Conservation (phyloP, 2,329 filamentous ascomycete genomes). For the Lecanicillium sp. region DNA sequence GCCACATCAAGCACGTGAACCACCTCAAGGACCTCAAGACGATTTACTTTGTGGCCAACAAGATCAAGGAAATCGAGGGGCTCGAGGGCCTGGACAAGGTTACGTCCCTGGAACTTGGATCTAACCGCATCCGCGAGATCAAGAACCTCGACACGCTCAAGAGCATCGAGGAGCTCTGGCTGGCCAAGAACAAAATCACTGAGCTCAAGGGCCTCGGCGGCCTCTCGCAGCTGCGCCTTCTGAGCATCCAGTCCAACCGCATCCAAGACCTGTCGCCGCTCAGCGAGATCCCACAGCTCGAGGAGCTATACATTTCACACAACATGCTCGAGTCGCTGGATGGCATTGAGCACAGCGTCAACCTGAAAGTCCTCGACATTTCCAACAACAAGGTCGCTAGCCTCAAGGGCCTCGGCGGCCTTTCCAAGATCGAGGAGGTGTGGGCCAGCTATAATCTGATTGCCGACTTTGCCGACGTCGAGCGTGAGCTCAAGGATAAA, state of each 20-base stretch:
- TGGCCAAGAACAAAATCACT: constrained; percentile 95
- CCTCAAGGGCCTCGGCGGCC: constrained; percentile 61
- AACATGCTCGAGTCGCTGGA: constrained; percentile 76
- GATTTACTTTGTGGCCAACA: constrained; percentile 90
- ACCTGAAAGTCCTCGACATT: constrained; percentile 76
- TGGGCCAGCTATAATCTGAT: constrained; percentile 92
- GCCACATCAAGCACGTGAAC: constrained; percentile 85
- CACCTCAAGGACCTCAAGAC: constrained; percentile 74
- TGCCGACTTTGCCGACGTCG: constrained; percentile 72
- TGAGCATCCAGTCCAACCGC: constrained; percentile 93
- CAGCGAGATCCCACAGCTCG: constrained; percentile 63
- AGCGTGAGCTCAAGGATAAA: constrained; percentile 72
- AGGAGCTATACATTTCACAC: constrained; percentile 94
- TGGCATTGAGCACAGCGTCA: constrained; percentile 59
- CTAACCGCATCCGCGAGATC: constrained; percentile 85
- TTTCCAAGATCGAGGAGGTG: constrained; percentile 74
- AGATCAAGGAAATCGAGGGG: constrained; percentile 80
- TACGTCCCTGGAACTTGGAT: constrained; percentile 81
- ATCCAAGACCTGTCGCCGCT: constrained; percentile 73
- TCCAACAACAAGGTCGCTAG: constrained; percentile 78
- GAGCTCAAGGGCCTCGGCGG: constrained; percentile 69
- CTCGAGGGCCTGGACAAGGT: constrained; percentile 68
- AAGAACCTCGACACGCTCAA: constrained; percentile 72
- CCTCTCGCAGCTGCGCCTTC: constrained; percentile 72
- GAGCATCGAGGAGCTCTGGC: constrained; percentile 82